Evolutionary conservation across 176 grass and related monocot genomes (phyloP), one percentile per base, ranked within the genome.

Genomic region (Areca catechu): DNA sequence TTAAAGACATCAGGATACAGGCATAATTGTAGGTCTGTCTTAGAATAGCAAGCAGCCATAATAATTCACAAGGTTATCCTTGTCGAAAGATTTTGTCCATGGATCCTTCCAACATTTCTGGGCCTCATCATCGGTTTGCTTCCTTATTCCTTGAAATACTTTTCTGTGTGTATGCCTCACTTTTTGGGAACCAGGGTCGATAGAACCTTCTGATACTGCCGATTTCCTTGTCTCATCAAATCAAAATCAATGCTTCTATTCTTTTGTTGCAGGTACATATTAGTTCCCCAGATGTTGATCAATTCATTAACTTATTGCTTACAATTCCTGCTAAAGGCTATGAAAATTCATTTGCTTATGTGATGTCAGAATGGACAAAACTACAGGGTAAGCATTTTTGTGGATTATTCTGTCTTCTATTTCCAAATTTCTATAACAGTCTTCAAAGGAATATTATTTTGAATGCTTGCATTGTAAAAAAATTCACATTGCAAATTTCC

Each of bases 281-380:
- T 53, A 97, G 86, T 88, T 76, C 76, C 53, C 85, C 81, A 64
- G 85, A 88, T 73, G 75, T 90, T 65, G 78, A 91, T 75, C 83
- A 78, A 37, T 97, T 97, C 69, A 75, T 97, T 78, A 82, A 88
- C 72, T 69, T 97, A 51, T 65, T 97, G 73, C 82, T 85, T 88
- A 76, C 68, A 67, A 72, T 84, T 63, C 86, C 83, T 70, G 80
- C 87, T 49, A 69, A 78, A 57, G 93, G 83, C 47, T 80, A 76
- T 52, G 72, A 28, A 48, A 85, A 73, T 74, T 74, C 87, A 73
- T 72, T 97, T 71, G 69, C 71, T 72, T 91, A 80, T 82, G 79
- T 97, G 16, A 97, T 97, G 93, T 84, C 78, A 29, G 83, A 88
- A 75, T 97, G 93, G 93, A 88, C 93, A 66, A 83, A 82, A 24